Base-by-base conservation (phyloP, 2,329 filamentous ascomycete genomes). In the Cadophora gregata region DNA sequence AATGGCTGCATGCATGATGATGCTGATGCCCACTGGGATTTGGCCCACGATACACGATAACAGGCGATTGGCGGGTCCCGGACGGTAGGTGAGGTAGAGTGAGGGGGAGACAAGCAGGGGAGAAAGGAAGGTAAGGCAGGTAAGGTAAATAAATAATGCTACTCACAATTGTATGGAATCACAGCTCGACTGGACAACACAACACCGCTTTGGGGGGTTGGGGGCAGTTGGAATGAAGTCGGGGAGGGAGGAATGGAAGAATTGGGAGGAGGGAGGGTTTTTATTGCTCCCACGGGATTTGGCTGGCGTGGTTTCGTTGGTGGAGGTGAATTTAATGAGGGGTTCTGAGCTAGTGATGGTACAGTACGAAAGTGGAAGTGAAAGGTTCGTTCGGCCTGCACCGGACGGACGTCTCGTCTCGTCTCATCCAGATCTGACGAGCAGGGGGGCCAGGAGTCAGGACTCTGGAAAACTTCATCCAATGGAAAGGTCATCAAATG, bases 11-110 rank as follows among this genome's bases (percentile, higher is more conserved):
- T 62, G 70, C 67, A 67, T 62, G 63, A 68, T 62, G 64, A 67
- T 68, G 62, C 60, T 58, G 59, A 63, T 47, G 42, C 42, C 27
- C 38, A 53, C 60, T 59, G 56, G 62, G 62, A 38, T 29, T 59
- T 31, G 19, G 24, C 24, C 48, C n/a, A 58, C 69, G 70, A 72
- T 72, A 72, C n/a, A 58, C 69, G 70, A 72, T 72, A 72, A 65
- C 68, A 62, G 62, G 59, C 64, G 67, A 70, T 70, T 70, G 69
- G 70, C 67, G 67, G 67, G 63, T 51, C 63, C 59, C 50, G 65
- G 62, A 65, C 60, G 48, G 59, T 51, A 56, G 24, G 48, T 48
- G 38, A 10, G 42, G 61, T 56, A 47, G 12, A 62, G 56, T 55
- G 69, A 68, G 66, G 66, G 69, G 64, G 66, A 66, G 45, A 45